A percentile compares a stretch with the other conserved stretches of the same genome.
phyloP scores from a whole-genome alignment of 345 rosid genomes.

The Microcos paniculata region DNA sequence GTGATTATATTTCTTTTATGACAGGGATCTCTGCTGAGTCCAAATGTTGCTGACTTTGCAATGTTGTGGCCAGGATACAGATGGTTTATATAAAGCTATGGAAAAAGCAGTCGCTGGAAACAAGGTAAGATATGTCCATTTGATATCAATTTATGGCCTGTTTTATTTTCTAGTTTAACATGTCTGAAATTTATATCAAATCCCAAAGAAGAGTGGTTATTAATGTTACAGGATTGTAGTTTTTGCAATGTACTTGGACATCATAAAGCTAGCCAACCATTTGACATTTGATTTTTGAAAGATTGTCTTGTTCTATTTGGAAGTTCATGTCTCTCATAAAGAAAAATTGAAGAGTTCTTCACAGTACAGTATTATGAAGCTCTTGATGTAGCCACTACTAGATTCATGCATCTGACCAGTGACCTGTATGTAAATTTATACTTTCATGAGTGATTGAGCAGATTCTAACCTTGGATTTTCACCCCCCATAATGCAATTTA shows the following conservation, averaged over 20 bases:
- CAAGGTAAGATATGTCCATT: constrained; percentile 45
- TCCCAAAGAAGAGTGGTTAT: background rate
- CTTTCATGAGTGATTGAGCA: background rate
- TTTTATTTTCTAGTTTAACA: background rate
- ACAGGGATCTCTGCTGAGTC: constrained; percentile 62
- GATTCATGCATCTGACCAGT: background rate
- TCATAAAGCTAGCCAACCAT: background rate
- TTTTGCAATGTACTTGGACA: background rate
- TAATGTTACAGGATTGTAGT: background rate
- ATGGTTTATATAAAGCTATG: constrained; percentile 59
- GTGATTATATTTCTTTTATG: constrained; percentile 53
- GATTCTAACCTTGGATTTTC: background rate
- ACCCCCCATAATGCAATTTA: background rate
- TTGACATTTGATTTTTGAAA: background rate
- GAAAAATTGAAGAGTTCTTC: background rate
- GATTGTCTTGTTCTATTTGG: background rate
- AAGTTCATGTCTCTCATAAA: background rate
- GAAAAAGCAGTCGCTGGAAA: constrained; percentile 52
- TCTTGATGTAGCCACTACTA: background rate
- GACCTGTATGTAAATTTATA: background rate
- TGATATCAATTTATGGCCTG: background rate
- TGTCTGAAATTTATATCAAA: constrained; percentile 5
- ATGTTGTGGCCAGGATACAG: constrained; percentile 79
- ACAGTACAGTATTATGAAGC: background rate
- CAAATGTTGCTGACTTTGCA: constrained; percentile 77